Conservation (phyloP, 371 early-diverging fungal genomes). For the Basidiobolus meristosporus region DNA sequence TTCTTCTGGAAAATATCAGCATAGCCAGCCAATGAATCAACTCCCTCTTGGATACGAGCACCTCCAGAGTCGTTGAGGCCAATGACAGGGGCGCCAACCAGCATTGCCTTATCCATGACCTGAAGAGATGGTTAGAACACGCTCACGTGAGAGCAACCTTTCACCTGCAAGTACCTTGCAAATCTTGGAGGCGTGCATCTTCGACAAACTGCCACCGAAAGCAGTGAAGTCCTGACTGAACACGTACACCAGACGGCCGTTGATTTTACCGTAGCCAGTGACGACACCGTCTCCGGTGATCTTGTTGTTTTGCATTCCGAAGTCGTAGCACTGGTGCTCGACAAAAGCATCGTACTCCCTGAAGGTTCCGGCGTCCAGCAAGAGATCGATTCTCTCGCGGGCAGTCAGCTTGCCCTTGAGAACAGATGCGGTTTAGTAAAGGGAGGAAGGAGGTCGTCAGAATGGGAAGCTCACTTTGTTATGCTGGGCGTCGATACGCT, state of each 20-base stretch:
- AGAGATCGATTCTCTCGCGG: constrained; percentile 73
- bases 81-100: constrained; percentile 86
- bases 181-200: constrained; percentile 82
- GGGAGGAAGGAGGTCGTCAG: not conserved
- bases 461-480: constrained; percentile 32
- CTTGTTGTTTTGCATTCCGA: constrained; percentile 76
- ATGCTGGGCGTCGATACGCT: constrained; percentile 77
- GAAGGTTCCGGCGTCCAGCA: constrained; percentile 74
- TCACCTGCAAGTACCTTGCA: constrained; percentile 32
- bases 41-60: constrained; percentile 95
- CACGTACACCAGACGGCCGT: constrained; percentile 80
- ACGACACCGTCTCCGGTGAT: constrained; percentile 91
- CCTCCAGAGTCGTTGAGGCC: constrained; percentile 95
- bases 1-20: constrained; percentile 93
- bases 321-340: constrained; percentile 86
- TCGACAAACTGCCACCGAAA: constrained; percentile 78
- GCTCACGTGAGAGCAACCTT: not conserved
- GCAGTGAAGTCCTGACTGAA: constrained; percentile 92
- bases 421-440: not conserved
- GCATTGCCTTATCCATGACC: constrained; percentile 88
- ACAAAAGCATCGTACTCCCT: constrained; percentile 89
- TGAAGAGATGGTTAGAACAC: constrained; percentile 2
- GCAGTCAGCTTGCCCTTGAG: constrained; percentile 87
- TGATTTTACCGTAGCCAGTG: constrained; percentile 85
- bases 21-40: constrained; percentile 89